Evolutionary conservation across 2,329 filamentous ascomycete genomes (phyloP).

Genomic region (Fusarium sp.): DNA sequence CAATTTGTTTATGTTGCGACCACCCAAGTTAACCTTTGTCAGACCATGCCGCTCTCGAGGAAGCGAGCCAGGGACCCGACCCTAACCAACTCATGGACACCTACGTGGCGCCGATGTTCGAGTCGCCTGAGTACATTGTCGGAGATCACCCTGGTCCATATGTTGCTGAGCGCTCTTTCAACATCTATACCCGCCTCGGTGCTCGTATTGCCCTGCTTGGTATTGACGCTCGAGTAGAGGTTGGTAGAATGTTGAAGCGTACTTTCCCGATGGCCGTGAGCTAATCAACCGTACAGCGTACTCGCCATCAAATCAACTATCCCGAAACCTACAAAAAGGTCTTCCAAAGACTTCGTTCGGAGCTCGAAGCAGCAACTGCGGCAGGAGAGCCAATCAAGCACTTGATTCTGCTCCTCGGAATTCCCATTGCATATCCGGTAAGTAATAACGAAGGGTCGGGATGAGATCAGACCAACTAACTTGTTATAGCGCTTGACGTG

Average conservation of each 20-base stretch:
- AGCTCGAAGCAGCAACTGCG: slow-evolving; percentile 75
- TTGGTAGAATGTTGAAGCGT: slow-evolving; percentile 45
- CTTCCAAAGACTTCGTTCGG: slow-evolving; percentile 78
- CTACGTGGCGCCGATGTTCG: slow-evolving; percentile 70
- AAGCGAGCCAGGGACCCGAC: slow-evolving; percentile 67
- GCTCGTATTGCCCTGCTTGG: slow-evolving; percentile 86
- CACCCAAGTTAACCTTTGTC: slow-evolving; percentile 15
- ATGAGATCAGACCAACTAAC: slow-evolving; percentile 13
- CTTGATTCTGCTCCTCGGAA: slow-evolving; percentile 85
- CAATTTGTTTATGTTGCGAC: neutral
- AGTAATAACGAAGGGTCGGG: slow-evolving; percentile 35
- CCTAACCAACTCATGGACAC: slow-evolving; percentile 78
- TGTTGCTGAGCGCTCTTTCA: slow-evolving; percentile 87
- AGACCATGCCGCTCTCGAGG: slow-evolving; percentile 43
- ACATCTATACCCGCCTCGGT: slow-evolving; percentile 86
- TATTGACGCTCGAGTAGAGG: slow-evolving; percentile 92
- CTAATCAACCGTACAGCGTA: slow-evolving; percentile 71
- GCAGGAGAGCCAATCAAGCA: slow-evolving; percentile 85
- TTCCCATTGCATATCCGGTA: slow-evolving; percentile 86
- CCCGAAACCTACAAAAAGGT: slow-evolving; percentile 88
- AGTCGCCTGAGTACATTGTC: slow-evolving; percentile 80
- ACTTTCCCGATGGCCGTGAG: slow-evolving; percentile 35
- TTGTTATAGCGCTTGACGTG: slow-evolving; percentile 80
- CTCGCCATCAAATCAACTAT: slow-evolving; percentile 94
- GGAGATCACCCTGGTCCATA: slow-evolving; percentile 86